These are phyloP conservation scores for Myxozyma udenii DNA, from an alignment of 805 yeast genomes.

Conservation along the genomic window DNA sequence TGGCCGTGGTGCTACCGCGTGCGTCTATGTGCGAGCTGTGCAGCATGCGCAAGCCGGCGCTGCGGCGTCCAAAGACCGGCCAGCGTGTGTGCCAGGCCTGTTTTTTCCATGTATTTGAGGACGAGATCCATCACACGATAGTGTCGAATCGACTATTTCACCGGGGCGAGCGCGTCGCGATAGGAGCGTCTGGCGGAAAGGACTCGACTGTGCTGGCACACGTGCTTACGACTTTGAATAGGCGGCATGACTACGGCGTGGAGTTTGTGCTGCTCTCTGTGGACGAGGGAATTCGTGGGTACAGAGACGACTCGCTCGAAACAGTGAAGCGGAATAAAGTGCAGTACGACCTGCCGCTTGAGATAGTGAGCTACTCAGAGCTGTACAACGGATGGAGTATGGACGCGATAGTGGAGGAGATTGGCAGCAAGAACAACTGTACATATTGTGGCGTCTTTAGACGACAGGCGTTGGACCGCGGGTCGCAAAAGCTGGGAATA, in stretches of 20 bases:
- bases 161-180: constrained; percentile 84
- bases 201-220: constrained; percentile 95
- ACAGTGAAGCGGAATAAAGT: constrained; percentile 90
- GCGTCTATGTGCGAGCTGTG: constrained; percentile 72
- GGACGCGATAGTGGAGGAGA: constrained; percentile 95
- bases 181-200: constrained; percentile 98
- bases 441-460: constrained; percentile 97
- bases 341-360: constrained; percentile 77
- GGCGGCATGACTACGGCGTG: constrained; percentile 84
- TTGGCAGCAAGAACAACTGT: constrained; percentile 90
- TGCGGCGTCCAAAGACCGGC: constrained; percentile 88
- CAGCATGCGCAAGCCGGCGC: constrained; percentile 72
- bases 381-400: constrained; percentile 89
- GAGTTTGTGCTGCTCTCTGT: constrained; percentile 76
- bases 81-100: constrained; percentile 88
- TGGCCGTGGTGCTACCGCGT: background rate
- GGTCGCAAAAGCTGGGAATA: constrained; percentile 82
- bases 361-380: constrained; percentile 80
- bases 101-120: constrained; percentile 85
- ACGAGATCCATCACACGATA: constrained; percentile 92
- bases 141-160: constrained; percentile 63
- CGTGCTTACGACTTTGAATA: constrained; percentile 80
- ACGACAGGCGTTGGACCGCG: constrained; percentile 94
- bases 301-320: constrained; percentile 93
- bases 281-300: constrained; percentile 97